Evolutionary conservation across 2,329 filamentous ascomycete species (phyloP).

Genomic region (Allantophomopsis cytisporea): DNA sequence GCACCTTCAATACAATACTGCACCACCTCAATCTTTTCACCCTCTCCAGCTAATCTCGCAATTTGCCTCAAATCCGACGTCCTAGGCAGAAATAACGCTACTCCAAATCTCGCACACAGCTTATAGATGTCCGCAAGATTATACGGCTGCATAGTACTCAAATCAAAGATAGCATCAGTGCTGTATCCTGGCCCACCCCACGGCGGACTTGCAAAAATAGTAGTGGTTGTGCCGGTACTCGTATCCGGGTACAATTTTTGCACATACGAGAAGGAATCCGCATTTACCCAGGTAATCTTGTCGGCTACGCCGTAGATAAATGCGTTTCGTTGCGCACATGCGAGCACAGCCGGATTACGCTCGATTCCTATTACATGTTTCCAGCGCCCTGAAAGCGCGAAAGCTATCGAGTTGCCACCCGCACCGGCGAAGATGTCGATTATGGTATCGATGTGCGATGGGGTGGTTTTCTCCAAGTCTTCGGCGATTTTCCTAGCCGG

Average conservation of each 20-base stretch:
- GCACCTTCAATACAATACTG: slow-evolving; percentile 89
- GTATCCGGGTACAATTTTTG: slow-evolving; percentile 1
- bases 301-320: slow-evolving; percentile 66
- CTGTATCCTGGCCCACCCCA: slow-evolving; percentile 61
- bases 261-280: slow-evolving; percentile 57
- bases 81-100: slow-evolving; percentile 72
- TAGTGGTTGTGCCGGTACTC: slow-evolving; percentile 16
- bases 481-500: slow-evolving; percentile 53
- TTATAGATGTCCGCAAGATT: slow-evolving; percentile 47
- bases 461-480: slow-evolving; percentile 42
- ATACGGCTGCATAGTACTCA: slow-evolving; percentile 83
- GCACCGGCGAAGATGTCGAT: slow-evolving; percentile 87
- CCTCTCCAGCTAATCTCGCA: slow-evolving; percentile 36
- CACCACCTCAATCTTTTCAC: slow-evolving; percentile 53
- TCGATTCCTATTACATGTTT: slow-evolving; percentile 80
- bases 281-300: slow-evolving; percentile 74
- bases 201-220: slow-evolving; percentile 60
- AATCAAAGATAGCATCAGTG: slow-evolving; percentile 61
- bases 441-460: slow-evolving; percentile 25
- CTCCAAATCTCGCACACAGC: slow-evolving; percentile 44
- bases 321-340: slow-evolving; percentile 89
- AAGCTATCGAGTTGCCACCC: slow-evolving; percentile 91
- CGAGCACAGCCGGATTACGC: slow-evolving; percentile 63
- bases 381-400: slow-evolving; percentile 71
- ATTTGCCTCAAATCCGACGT: slow-evolving; percentile 75